A percentile compares a stretch with the other conserved stretches of the same genome.
Evolutionary conservation across 768 basidiomycete genomes (phyloP).

Genomic region (Suillus clintonianus): DNA sequence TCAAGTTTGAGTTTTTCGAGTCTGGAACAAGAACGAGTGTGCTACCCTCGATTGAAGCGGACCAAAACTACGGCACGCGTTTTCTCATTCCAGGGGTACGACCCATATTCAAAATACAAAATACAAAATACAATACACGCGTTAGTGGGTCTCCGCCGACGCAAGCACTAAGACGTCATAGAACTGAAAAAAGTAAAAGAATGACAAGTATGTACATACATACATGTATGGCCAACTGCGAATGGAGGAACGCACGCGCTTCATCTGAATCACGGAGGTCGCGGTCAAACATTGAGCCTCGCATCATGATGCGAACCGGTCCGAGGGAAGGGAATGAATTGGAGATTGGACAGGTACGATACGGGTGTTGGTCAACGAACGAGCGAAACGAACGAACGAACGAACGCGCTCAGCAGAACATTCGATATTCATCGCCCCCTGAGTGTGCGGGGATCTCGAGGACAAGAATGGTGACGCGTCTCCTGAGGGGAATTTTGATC

Average conservation of each 20-base stretch:
- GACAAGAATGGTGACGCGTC: neutral
- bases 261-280: neutral
- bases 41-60: neutral
- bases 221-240: neutral
- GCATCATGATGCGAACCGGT: neutral
- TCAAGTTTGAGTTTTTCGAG: neutral
- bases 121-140: too few species aligned
- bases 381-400: neutral
- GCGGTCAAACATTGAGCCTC: neutral
- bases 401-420: too few species aligned
- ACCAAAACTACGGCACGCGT: neutral
- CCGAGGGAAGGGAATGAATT: neutral
- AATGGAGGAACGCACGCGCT: neutral
- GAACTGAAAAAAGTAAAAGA: neutral
- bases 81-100: neutral
- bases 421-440: neutral
- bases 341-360: neutral
- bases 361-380: neutral
- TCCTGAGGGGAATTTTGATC: neutral
- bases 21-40: neutral
- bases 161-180: too few species aligned
- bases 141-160: neutral
- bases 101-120: neutral
- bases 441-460: neutral
- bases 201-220: too few species aligned